These are phyloP conservation scores for Rhizophora apiculata DNA, from an alignment of 345 rosid species.

Conservation along the genomic window DNA sequence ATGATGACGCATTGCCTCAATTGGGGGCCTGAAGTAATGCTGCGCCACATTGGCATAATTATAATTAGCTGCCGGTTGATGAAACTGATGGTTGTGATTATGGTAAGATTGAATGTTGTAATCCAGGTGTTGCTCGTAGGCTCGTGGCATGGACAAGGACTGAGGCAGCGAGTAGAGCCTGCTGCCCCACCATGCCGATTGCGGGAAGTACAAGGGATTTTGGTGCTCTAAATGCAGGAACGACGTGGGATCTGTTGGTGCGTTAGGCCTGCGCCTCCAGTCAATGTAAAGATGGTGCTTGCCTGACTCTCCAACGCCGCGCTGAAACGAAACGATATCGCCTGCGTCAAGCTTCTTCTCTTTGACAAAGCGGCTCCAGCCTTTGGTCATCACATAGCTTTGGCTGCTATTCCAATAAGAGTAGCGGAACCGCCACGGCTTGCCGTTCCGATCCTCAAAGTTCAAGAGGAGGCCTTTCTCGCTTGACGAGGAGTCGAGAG, in stretches of 20 bases:
- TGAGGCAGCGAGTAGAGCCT: slow-evolving; percentile 56
- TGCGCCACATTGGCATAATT: slow-evolving; percentile 38
- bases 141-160: slow-evolving; percentile 24
- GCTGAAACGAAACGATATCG: slow-evolving; percentile 79
- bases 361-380: slow-evolving; percentile 99
- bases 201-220: slow-evolving; percentile 39
- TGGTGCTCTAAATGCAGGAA: slow-evolving; percentile 42
- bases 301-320: slow-evolving; percentile 66
- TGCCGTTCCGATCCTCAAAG: slow-evolving; percentile 83
- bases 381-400: slow-evolving; percentile 98
- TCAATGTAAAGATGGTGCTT: slow-evolving; percentile 72
- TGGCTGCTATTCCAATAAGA: slow-evolving; percentile 99
- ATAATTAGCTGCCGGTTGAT: slow-evolving; percentile 29
- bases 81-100: slow-evolving; percentile 5
- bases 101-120: slow-evolving; percentile 31
- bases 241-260: slow-evolving; percentile 42
- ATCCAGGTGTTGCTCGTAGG: slow-evolving; percentile 24
- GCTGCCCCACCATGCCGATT: slow-evolving; percentile 51
- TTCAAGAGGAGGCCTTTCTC: slow-evolving; percentile 87
- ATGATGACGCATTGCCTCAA: slow-evolving; percentile 27
- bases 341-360: slow-evolving; percentile 95
- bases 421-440: slow-evolving; percentile 93
- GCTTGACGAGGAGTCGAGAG: slow-evolving; percentile 47
- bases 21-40: slow-evolving; percentile 43
- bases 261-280: slow-evolving; percentile 75